Percentiles rank a stretch among this genome's conserved stretches.
Conservation (phyloP, 192 early-diverging fungal genomes). For the Coemansia sp. region DNA sequence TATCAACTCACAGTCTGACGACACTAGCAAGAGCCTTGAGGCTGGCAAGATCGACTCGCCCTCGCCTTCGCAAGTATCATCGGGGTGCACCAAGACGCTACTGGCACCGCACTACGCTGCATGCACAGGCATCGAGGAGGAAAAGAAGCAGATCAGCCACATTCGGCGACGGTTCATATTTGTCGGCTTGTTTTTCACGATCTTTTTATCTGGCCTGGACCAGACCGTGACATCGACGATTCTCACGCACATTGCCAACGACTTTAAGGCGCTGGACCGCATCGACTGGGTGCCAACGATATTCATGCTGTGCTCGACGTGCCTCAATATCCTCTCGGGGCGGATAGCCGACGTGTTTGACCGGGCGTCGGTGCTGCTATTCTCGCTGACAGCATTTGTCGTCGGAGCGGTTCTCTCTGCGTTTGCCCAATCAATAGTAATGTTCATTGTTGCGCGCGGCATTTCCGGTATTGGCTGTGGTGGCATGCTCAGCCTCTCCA, state of each 20-base stretch:
- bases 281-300: conserved; percentile 87
- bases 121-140: not conserved
- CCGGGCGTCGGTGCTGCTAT: conserved; percentile 40
- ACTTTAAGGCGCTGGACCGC: conserved; percentile 70
- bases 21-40: not conserved
- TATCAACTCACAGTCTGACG: conserved; percentile 1
- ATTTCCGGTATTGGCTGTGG: conserved; percentile 75
- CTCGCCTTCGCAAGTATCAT: not conserved
- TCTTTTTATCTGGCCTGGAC: conserved; percentile 81
- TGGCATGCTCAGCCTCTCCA: conserved; percentile 63
- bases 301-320: conserved; percentile 71
- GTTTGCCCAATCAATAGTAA: conserved; percentile 42
- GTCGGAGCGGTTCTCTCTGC: conserved; percentile 48
- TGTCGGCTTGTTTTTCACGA: conserved; percentile 61
- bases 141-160: not conserved
- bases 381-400: conserved; percentile 49
- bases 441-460: conserved; percentile 70
- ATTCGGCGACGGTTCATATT: conserved; percentile 28
- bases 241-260: conserved; percentile 71
- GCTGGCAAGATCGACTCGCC: not conserved
- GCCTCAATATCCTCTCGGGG: conserved; percentile 79
- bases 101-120: not conserved
- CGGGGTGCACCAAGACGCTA: conserved; percentile 3
- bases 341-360: conserved; percentile 84
- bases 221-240: conserved; percentile 86